Conservation (phyloP, 208 protist genomes). For the Leishmania aethiopica region DNA sequence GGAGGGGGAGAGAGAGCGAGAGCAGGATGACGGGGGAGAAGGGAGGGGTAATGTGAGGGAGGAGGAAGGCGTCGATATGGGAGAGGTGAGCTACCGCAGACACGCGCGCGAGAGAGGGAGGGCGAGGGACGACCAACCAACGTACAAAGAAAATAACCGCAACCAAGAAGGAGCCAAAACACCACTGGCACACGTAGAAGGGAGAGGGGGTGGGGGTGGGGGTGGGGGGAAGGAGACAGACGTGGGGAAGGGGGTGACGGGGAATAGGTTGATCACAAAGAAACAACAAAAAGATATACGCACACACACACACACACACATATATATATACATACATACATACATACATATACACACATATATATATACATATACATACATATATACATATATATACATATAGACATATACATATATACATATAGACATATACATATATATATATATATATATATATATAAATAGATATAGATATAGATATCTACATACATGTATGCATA, state of each 20-base stretch:
- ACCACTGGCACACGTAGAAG: background rate
- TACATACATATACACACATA: background rate
- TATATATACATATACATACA: background rate
- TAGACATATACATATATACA: background rate
- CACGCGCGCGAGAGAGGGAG: background rate
- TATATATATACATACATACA: background rate
- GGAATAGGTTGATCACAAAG: background rate
- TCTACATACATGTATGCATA: background rate
- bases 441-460: background rate
- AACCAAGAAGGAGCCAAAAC: background rate
- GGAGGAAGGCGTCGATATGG: background rate
- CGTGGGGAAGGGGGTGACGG: background rate
- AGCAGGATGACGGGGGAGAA: background rate
- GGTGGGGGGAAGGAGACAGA: background rate
- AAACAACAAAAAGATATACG: background rate
- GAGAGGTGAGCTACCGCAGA: background rate
- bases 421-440: background rate
- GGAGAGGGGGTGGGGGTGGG: background rate
- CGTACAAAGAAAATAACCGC: background rate
- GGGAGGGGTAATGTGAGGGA: background rate
- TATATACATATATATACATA: too few relatives aligned
- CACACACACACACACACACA: constrained; percentile 1
- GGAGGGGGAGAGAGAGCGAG: background rate
- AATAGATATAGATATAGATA: too few relatives aligned
- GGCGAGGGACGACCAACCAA: background rate